Conservation (phyloP, 768 basidiomycete genomes). For the Mycena belliarum region DNA sequence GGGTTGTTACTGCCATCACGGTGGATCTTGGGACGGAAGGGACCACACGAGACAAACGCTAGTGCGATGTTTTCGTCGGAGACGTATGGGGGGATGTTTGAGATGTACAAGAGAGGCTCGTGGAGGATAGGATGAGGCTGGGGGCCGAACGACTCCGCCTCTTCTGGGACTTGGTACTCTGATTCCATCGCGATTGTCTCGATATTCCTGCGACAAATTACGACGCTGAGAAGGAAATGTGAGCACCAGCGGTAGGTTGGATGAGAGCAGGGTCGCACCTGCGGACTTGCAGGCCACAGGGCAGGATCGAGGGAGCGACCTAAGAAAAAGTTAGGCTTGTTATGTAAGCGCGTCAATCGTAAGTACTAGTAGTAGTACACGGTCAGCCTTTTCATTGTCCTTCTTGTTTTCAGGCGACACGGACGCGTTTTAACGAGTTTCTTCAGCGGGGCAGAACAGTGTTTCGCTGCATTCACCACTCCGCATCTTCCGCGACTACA, state of each 20-base stretch:
- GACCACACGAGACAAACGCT: conserved; percentile 74
- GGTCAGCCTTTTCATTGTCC: not conserved
- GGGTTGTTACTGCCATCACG: conserved; percentile 56
- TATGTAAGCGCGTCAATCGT: conserved; percentile 15
- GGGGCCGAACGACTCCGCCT: conserved; percentile 34
- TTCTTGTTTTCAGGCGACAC: not conserved
- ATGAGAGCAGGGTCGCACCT: conserved; percentile 1
- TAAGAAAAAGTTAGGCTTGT: conserved; percentile 19
- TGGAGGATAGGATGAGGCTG: conserved; percentile 82
- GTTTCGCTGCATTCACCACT: too few relatives aligned
- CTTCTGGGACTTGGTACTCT: conserved; percentile 39
- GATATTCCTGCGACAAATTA: conserved; percentile 22
- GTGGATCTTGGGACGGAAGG: conserved; percentile 76
- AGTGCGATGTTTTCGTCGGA: conserved; percentile 76
- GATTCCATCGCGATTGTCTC: conserved; percentile 46
- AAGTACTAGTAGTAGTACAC: not conserved
- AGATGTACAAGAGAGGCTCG: conserved; percentile 80
- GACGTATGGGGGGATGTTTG: conserved; percentile 72
- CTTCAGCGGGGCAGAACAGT: not conserved
- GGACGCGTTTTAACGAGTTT: not conserved
- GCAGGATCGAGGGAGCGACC: conserved; percentile 6
- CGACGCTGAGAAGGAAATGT: not conserved
- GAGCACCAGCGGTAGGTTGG: not conserved
- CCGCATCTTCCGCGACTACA: too few relatives aligned
- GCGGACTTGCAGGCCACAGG: conserved; percentile 1